phyloP scores from a whole-genome alignment of 1,284 basidiomycete genomes.

The Exobasidium rhododendri region DNA sequence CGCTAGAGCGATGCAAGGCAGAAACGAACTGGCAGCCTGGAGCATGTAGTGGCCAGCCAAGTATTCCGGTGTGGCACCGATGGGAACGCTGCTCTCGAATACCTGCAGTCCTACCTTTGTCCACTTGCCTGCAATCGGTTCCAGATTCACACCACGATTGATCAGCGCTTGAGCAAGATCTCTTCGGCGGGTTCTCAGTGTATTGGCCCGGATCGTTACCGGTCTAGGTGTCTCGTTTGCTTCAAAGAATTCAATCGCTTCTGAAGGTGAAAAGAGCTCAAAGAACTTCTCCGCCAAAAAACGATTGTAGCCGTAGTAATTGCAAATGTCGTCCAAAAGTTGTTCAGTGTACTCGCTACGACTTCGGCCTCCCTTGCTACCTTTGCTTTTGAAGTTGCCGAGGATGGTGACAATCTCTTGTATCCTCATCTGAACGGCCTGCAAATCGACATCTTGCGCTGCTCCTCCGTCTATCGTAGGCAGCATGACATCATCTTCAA shows the following conservation, averaged over 20 bases:
- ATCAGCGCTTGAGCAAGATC: constrained; percentile 92
- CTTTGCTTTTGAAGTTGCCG: constrained; percentile 31
- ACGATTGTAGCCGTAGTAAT: constrained; percentile 95
- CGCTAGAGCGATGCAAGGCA: constrained; percentile 93
- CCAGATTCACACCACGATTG: constrained; percentile 85
- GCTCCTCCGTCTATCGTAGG: constrained; percentile 70
- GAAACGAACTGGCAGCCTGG: constrained; percentile 95
- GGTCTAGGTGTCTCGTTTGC: constrained; percentile 94
- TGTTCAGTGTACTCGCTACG: constrained; percentile 80
- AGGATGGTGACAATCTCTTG: constrained; percentile 79
- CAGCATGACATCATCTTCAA: constrained; percentile 62
- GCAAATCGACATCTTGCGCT: constrained; percentile 63
- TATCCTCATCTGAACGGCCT: constrained; percentile 82
- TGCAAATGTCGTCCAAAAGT: constrained; percentile 66
- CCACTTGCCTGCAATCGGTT: constrained; percentile 96
- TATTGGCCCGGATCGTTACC: constrained; percentile 97
- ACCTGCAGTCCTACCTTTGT: constrained; percentile 96
- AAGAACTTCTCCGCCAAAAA: constrained; percentile 93
- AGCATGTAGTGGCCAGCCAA: constrained; percentile 99
- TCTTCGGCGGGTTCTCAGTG: constrained; percentile 83
- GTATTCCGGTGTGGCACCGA: constrained; percentile 93
- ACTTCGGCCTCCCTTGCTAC: constrained; percentile 64
- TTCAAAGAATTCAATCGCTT: constrained; percentile 93
- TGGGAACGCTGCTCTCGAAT: constrained; percentile 91
- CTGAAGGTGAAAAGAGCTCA: constrained; percentile 84